phyloP scores from a whole-genome alignment of 306 rosid species.

The Lablab purpureus region DNA sequence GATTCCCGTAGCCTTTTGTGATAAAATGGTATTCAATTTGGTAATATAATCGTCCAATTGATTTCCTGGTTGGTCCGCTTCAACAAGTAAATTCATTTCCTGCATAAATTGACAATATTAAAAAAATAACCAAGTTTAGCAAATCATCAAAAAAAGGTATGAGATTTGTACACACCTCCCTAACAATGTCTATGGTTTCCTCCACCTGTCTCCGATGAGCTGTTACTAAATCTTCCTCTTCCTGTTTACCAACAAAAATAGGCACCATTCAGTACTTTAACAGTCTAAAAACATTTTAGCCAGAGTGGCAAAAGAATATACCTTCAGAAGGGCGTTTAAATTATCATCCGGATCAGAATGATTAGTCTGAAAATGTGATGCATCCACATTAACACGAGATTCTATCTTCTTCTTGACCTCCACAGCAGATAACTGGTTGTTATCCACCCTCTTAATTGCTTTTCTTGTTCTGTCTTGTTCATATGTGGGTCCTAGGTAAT shows the following conservation, averaged over 20 bases:
- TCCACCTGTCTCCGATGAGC: slow-evolving; percentile 91
- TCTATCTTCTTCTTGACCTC: slow-evolving; percentile 61
- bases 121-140: slow-evolving; percentile 4
- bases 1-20: slow-evolving; percentile 84
- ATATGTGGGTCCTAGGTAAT: slow-evolving; percentile 55
- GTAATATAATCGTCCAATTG: slow-evolving; percentile 73
- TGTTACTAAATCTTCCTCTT: slow-evolving; percentile 88
- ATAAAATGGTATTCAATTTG: slow-evolving; percentile 77
- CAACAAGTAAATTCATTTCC: slow-evolving; percentile 90
- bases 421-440: slow-evolving; percentile 47
- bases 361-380: slow-evolving; percentile 49
- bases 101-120: slow-evolving; percentile 49
- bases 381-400: slow-evolving; percentile 56
- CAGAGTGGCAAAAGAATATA: slow-evolving; percentile 37
- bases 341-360: slow-evolving; percentile 65
- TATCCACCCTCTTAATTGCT: slow-evolving; percentile 55
- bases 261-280: slow-evolving; percentile 40
- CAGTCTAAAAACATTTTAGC: not conserved
- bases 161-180: slow-evolving; percentile 63
- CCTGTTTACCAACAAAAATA: slow-evolving; percentile 57
- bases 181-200: slow-evolving; percentile 86
- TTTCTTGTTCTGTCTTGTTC: slow-evolving; percentile 60
- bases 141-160: slow-evolving; percentile 4
- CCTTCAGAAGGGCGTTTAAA: slow-evolving; percentile 79
- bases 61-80: slow-evolving; percentile 92